Conservation (phyloP, 2,329 filamentous ascomycete species). For the Pseudogymnoascus sp. region DNA sequence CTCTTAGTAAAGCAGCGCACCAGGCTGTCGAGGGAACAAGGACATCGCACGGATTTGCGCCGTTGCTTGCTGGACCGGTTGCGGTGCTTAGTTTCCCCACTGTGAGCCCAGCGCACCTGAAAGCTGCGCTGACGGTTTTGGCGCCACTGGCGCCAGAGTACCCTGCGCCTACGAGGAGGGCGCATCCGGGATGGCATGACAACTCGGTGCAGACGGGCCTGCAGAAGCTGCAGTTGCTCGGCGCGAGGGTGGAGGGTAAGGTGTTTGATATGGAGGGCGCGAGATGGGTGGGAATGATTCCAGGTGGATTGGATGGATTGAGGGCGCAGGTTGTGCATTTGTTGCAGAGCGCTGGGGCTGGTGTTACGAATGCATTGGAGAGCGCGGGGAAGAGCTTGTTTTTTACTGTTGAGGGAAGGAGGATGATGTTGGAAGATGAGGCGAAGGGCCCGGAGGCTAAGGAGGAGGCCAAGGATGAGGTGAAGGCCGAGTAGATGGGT, state of each 20-base stretch:
- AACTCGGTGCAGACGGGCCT: conserved; percentile 68
- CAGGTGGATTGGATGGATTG: conserved; percentile 72
- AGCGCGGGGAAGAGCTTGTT: conserved; percentile 74
- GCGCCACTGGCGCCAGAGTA: conserved; percentile 64
- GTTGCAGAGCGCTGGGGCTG: conserved; percentile 71
- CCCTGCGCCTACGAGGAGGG: conserved; percentile 66
- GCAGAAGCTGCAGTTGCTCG: conserved; percentile 79
- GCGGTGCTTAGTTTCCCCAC: conserved; percentile 72
- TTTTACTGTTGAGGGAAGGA: conserved; percentile 77
- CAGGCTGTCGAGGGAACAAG: conserved; percentile 34
- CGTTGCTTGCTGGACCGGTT: conserved; percentile 73
- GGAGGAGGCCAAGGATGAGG: conserved; percentile 16
- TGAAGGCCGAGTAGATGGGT: conserved; percentile 16
- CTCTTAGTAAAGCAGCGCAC: conserved; percentile 40
- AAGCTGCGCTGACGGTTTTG: conserved; percentile 70
- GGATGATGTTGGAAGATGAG: conserved; percentile 73
- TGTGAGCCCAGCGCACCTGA: conserved; percentile 77
- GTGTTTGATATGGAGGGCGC: conserved; percentile 33
- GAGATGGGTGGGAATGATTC: conserved; percentile 66
- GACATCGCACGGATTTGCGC: conserved; percentile 54
- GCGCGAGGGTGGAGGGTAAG: conserved; percentile 74
- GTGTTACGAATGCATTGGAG: conserved; percentile 71
- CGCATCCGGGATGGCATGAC: conserved; percentile 75
- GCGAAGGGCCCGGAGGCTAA: conserved; percentile 17
- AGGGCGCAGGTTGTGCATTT: conserved; percentile 72